Evolutionary conservation across 164 flowering plant genomes (phyloP).

Genomic region (Hamamelis virginiana): DNA sequence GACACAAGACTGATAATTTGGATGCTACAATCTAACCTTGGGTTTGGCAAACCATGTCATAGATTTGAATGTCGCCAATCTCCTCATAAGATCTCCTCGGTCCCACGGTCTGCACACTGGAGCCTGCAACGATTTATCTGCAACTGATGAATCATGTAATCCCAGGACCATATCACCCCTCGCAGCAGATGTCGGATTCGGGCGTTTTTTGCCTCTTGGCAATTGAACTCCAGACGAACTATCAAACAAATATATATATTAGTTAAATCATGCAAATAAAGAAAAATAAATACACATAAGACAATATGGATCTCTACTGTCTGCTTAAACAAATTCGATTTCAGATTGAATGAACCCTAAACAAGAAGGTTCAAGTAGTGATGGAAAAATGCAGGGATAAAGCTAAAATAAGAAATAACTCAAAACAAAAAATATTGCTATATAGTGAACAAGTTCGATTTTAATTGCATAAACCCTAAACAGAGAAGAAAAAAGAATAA

Average conservation of each 20-base stretch:
- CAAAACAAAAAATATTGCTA: too few relatives aligned
- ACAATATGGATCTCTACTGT: neutral
- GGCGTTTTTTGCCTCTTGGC: conserved; percentile 51
- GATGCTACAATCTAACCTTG: conserved; percentile 46
- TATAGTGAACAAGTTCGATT: too few relatives aligned
- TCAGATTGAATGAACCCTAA: neutral
- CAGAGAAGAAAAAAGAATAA: too few relatives aligned
- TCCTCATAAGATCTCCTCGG: conserved; percentile 71
- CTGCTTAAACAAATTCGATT: neutral
- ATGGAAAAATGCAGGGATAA: too few relatives aligned
- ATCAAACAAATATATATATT: conserved; percentile 5
- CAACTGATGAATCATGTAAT: conserved; percentile 18
- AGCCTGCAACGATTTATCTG: conserved; percentile 27
- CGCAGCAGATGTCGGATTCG: conserved; percentile 27
- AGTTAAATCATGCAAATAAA: neutral
- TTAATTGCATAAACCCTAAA: too few relatives aligned
- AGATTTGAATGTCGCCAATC: conserved; percentile 87
- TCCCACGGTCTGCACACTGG: conserved; percentile 90
- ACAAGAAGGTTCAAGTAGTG: neutral
- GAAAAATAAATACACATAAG: neutral
- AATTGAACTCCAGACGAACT: conserved; percentile 33
- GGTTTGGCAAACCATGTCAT: conserved; percentile 99
- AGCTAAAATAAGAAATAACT: too few relatives aligned
- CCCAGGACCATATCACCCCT: conserved; percentile 17
- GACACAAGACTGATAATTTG: neutral